These are phyloP conservation scores for Ogataea wickerhamii DNA, from an alignment of 805 yeast species.

Conservation along the genomic window DNA sequence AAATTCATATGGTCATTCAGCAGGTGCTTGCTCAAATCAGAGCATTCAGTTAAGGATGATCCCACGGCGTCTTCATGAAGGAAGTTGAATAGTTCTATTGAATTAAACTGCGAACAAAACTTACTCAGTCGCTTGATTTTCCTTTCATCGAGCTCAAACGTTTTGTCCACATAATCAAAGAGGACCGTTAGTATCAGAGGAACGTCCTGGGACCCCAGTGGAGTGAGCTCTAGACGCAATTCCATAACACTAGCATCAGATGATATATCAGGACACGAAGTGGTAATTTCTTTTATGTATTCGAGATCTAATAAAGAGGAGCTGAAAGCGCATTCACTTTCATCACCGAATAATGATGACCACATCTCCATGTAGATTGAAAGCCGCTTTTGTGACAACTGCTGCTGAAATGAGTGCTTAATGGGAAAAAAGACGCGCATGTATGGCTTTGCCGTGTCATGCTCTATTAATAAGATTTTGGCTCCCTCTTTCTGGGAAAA, in stretches of 20 bases:
- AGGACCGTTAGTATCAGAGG: slow-evolving; percentile 33
- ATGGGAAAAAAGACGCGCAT: slow-evolving; percentile 44
- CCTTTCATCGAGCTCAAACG: slow-evolving; percentile 13
- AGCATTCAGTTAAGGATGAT: slow-evolving; percentile 48
- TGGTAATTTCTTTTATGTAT: slow-evolving; percentile 37
- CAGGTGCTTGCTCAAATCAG: slow-evolving; percentile 37
- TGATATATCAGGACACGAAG: slow-evolving; percentile 31
- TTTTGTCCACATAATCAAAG: slow-evolving; percentile 28
- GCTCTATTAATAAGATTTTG: slow-evolving; percentile 37
- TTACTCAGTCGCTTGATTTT: slow-evolving; percentile 32
- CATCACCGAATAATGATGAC: slow-evolving; percentile 64
- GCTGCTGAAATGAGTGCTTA: slow-evolving; percentile 1
- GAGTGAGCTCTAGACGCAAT: slow-evolving; percentile 48
- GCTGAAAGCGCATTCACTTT: slow-evolving; percentile 48
- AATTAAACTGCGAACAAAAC: slow-evolving; percentile 45
- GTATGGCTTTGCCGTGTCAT: slow-evolving; percentile 28
- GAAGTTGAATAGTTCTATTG: slow-evolving; percentile 45
- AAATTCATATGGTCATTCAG: slow-evolving; percentile 34
- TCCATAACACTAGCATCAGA: slow-evolving; percentile 31
- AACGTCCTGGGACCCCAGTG: slow-evolving; percentile 40
- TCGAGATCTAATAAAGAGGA: slow-evolving; percentile 34
- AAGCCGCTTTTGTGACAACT: slow-evolving; percentile 21
- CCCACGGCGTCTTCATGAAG: slow-evolving; percentile 36
- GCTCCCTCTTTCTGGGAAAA: slow-evolving; percentile 23
- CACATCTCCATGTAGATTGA: slow-evolving; percentile 40